Base-by-base conservation (phyloP, 129 eudicot genomes). In the Chrysanthemum lavandulifolium region DNA sequence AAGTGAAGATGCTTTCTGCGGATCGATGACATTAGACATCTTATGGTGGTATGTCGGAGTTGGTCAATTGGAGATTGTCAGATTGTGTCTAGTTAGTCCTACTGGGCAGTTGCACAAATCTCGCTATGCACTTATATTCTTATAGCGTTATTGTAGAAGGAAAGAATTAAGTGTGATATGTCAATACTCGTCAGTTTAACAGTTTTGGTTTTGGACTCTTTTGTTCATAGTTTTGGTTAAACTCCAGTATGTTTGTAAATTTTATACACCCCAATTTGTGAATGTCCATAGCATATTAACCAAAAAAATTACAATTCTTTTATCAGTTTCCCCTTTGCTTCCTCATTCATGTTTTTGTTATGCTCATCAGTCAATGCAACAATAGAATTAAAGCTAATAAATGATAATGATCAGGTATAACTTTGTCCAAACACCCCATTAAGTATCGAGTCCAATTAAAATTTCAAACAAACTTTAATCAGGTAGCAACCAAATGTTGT, bases 1-100 rank as follows among this genome's bases (percentile, higher is more conserved):
- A 87, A 74, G 31, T 87, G 76, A 84, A 84, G 85, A 62, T 79
- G 69, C 66, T 87, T 75, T 69, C 83, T 5, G 85, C 74, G 4
- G 43, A 80, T 86, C 53, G 76, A 89, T 58, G 78, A 73, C 71
- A 72, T 76, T 43, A 16, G 9, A 53, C 10, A 60, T 29, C 5
- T 6, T 19, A 47, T 61, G 29, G n/a, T 27, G 52, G 52, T 13
- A 49, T 27, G 18, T 25, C 1, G 13, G 15, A 13, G 6, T 12
- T 61, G 15, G 14, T 33, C 40, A 33, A 33, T 4, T 33, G 40
- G 6, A 33, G 6, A 33, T 33, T 33, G 40, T 33, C 40, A 52
- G 7, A 27, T 69, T 23, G 45, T 14, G 29, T 51, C 23, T 0
- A 45, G 47, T 51, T 69, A 51, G 61, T n/a, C 40, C 43, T 67